Evolutionary conservation across 2,329 filamentous ascomycete species (phyloP).

Genomic region (Botrytis sinoallii): DNA sequence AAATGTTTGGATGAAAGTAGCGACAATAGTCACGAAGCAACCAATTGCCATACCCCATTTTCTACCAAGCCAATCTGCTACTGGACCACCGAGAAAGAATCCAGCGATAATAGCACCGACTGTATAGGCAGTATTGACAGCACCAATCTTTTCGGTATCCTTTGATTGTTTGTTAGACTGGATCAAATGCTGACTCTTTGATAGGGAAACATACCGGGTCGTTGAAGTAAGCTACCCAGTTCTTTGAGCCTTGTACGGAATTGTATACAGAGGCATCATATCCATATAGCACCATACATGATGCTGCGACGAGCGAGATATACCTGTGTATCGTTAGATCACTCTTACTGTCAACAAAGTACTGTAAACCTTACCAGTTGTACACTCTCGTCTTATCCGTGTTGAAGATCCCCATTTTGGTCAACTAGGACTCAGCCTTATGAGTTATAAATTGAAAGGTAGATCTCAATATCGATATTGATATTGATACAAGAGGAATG

Average conservation of each 20-base stretch:
- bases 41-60: conserved; percentile 64
- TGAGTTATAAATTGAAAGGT: neutral
- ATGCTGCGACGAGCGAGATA: conserved; percentile 64
- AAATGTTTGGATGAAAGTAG: conserved; percentile 68
- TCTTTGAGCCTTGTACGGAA: conserved; percentile 62
- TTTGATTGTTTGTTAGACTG: conserved; percentile 23
- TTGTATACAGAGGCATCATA: conserved; percentile 75
- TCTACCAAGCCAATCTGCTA: conserved; percentile 58
- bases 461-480: neutral
- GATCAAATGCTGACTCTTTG: neutral
- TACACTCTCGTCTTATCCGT: conserved; percentile 10
- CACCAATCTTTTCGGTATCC: conserved; percentile 46
- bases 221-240: conserved; percentile 65
- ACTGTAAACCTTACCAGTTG: conserved; percentile 9
- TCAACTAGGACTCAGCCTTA: neutral
- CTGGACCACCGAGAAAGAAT: conserved; percentile 65
- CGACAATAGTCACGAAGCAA: conserved; percentile 61
- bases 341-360: neutral
- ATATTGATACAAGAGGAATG: neutral
- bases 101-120: conserved; percentile 66
- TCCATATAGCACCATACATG: conserved; percentile 73
- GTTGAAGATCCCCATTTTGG: neutral
- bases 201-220: conserved; percentile 23
- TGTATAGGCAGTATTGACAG: conserved; percentile 67
- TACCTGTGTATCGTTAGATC: conserved; percentile 47